Conservation (phyloP, 148 eudicot species). For the Persicaria maculosa region DNA sequence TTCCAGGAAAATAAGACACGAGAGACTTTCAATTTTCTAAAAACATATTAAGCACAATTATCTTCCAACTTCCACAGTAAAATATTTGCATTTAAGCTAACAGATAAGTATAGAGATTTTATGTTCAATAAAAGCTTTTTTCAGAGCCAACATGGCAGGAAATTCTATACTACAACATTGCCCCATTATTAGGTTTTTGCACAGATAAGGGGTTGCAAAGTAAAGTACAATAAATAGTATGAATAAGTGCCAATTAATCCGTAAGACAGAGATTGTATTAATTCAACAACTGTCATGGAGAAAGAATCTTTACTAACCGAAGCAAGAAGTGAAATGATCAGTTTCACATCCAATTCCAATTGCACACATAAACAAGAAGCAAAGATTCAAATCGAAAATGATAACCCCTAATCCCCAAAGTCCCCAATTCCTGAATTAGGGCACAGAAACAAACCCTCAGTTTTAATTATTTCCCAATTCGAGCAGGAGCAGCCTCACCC, state of each 20-base stretch:
- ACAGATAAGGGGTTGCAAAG: background rate
- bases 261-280: background rate
- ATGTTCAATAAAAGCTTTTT: background rate
- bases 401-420: no score
- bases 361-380: no score
- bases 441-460: no score
- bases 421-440: no score
- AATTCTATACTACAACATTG: background rate
- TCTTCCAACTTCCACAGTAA: background rate
- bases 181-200: background rate
- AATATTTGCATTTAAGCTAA: background rate
- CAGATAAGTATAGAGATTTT: background rate
- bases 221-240: background rate
- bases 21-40: no score
- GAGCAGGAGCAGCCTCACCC: no score
- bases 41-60: no score
- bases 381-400: no score
- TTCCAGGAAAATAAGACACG: no score
- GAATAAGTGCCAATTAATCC: background rate
- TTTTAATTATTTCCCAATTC: no score
- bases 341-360: no score
- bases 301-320: slow-evolving; percentile 60
- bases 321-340: slow-evolving; percentile 81
- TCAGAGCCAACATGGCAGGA: background rate
- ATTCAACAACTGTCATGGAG: background rate